Evolutionary conservation across 2,329 filamentous ascomycete genomes (phyloP).

Genomic region (Aspergillus jensenii): DNA sequence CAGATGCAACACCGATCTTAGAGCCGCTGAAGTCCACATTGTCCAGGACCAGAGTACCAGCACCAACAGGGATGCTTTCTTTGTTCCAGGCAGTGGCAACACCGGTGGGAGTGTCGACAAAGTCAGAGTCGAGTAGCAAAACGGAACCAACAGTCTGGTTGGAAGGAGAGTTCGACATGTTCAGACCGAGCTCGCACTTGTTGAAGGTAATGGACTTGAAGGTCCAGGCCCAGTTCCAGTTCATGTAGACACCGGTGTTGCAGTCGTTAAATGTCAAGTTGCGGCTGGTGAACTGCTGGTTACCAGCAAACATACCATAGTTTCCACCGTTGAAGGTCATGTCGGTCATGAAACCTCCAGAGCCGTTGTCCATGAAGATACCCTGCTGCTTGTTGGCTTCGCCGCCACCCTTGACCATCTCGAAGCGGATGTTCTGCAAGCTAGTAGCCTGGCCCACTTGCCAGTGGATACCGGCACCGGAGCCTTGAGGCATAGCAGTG

Average conservation of each 20-base stretch:
- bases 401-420: conserved; percentile 69
- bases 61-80: conserved; percentile 63
- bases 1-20: conserved; percentile 63
- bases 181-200: conserved; percentile 71
- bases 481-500: conserved; percentile 60
- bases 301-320: conserved; percentile 76
- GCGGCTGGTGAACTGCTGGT: conserved; percentile 83
- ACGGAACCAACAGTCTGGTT: conserved; percentile 82
- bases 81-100: conserved; percentile 72
- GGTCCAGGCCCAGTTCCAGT: conserved; percentile 89
- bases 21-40: conserved; percentile 82
- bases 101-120: conserved; percentile 73
- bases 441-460: conserved; percentile 82
- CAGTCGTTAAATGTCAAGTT: conserved; percentile 81
- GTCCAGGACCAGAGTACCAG: conserved; percentile 80
- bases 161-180: conserved; percentile 68
- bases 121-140: conserved; percentile 75
- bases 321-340: conserved; percentile 80
- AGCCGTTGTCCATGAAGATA: conserved; percentile 83
- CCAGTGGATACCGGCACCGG: conserved; percentile 76
- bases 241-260: conserved; percentile 81
- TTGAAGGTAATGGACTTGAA: conserved; percentile 75
- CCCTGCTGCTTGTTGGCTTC: conserved; percentile 69
- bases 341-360: conserved; percentile 80
- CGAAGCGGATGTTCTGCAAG: conserved; percentile 77